phyloP scores from a whole-genome alignment of 202 grass and related monocot species.

The Schoenoplectus tabernaemontani region DNA sequence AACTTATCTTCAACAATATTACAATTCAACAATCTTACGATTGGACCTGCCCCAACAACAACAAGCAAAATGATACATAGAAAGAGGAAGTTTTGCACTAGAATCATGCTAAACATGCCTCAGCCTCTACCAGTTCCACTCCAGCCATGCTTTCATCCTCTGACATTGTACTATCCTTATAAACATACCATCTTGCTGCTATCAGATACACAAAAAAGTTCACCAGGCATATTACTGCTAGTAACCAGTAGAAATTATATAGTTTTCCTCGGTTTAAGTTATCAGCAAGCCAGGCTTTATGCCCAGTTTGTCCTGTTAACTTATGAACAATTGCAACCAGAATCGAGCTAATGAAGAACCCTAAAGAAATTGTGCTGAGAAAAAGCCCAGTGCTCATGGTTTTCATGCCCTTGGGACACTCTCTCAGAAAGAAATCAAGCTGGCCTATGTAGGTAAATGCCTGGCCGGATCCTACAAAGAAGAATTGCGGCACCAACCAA shows the following conservation, averaged over 20 bases:
- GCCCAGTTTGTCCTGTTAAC: conserved; percentile 28
- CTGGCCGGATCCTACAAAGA: conserved; percentile 65
- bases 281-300: conserved; percentile 51
- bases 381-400: conserved; percentile 92
- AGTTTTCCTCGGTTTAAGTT: conserved; percentile 65
- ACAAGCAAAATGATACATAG: not conserved
- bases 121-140: conserved; percentile 38
- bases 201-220: conserved; percentile 57
- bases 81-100: not conserved
- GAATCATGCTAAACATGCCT: conserved; percentile 22
- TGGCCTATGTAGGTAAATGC: conserved; percentile 92
- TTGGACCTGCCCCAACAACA: not conserved
- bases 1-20: not conserved
- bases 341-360: conserved; percentile 72
- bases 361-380: conserved; percentile 72
- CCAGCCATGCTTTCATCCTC: conserved; percentile 31
- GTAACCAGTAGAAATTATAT: conserved; percentile 90
- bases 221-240: conserved; percentile 45
- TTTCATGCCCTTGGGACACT: conserved; percentile 94
- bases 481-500: conserved; percentile 82
- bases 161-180: conserved; percentile 42
- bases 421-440: conserved; percentile 82
- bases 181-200: conserved; percentile 74
- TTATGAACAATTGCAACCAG: conserved; percentile 55
- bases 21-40: not conserved